These are phyloP conservation scores for Penicillium sp. DNA, from an alignment of 2,329 filamentous ascomycete species.

Conservation along the genomic window DNA sequence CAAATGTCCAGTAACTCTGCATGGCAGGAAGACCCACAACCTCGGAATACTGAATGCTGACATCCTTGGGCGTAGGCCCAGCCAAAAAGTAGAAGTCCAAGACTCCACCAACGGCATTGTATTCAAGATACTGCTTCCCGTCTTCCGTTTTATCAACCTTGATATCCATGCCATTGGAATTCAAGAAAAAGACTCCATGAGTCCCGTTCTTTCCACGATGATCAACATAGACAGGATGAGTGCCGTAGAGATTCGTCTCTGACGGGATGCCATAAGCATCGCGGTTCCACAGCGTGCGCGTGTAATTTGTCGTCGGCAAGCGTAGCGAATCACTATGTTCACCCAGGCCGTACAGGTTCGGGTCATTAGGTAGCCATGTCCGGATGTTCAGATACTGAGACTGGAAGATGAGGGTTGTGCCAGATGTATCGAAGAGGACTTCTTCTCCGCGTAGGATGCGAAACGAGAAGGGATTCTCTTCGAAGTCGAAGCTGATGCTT, in stretches of 20 bases:
- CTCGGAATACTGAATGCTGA: slow-evolving; percentile 61
- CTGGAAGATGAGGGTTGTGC: slow-evolving; percentile 70
- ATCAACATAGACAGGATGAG: slow-evolving; percentile 75
- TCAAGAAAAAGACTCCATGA: slow-evolving; percentile 70
- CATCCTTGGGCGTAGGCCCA: slow-evolving; percentile 60
- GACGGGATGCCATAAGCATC: slow-evolving; percentile 65
- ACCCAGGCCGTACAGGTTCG: slow-evolving; percentile 76
- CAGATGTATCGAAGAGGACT: slow-evolving; percentile 69
- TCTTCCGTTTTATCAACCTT: slow-evolving; percentile 66
- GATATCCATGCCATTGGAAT: slow-evolving; percentile 76
- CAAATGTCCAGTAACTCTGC: slow-evolving; percentile 67
- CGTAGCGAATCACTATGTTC: slow-evolving; percentile 74
- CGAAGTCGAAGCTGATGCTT: slow-evolving; percentile 52
- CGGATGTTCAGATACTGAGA: slow-evolving; percentile 74
- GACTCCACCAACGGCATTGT: slow-evolving; percentile 76
- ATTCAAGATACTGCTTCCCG: slow-evolving; percentile 71
- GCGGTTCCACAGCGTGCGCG: slow-evolving; percentile 69
- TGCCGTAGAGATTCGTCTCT: slow-evolving; percentile 69
- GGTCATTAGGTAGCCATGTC: slow-evolving; percentile 67
- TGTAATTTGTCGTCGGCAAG: slow-evolving; percentile 69
- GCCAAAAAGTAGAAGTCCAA: slow-evolving; percentile 71
- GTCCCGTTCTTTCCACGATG: slow-evolving; percentile 60
- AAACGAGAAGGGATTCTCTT: slow-evolving; percentile 67
- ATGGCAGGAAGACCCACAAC: slow-evolving; percentile 60
- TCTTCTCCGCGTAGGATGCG: slow-evolving; percentile 49